A percentile compares a stretch with the other conserved stretches of the same genome.
These are phyloP conservation scores for Monilinia vaccinii-corymbosi DNA, from an alignment of 2,329 filamentous ascomycete genomes.

Conservation along the genomic window DNA sequence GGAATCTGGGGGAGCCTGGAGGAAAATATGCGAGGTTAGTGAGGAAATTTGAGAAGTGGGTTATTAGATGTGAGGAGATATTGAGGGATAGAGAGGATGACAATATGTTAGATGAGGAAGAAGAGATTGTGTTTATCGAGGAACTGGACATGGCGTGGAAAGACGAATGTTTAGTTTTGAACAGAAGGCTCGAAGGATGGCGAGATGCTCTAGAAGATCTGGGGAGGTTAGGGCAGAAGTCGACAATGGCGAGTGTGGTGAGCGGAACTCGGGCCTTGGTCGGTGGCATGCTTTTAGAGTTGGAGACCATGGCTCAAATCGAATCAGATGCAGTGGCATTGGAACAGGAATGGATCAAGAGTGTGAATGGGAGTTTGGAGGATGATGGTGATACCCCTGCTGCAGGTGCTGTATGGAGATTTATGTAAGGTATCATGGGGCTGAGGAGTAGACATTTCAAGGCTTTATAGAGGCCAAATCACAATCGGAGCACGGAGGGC, in stretches of 20 bases:
- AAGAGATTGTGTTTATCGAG: slow-evolving; percentile 40
- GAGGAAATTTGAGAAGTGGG: slow-evolving; percentile 52
- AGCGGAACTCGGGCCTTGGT: slow-evolving; percentile 41
- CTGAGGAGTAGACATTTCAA: neutral
- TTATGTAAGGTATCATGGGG: neutral
- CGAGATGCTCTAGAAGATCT: slow-evolving; percentile 39
- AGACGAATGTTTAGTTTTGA: slow-evolving; percentile 45
- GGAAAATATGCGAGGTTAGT: slow-evolving; percentile 48
- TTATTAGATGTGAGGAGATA: slow-evolving; percentile 38
- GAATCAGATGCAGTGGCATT: slow-evolving; percentile 46
- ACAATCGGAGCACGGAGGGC: neutral
- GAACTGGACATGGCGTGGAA: slow-evolving; percentile 50
- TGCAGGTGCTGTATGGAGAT: slow-evolving; percentile 27
- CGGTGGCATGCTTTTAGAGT: slow-evolving; percentile 51
- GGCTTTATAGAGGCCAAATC: neutral
- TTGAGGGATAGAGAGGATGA: slow-evolving; percentile 34
- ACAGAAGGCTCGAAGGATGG: slow-evolving; percentile 47
- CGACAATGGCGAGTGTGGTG: slow-evolving; percentile 41
- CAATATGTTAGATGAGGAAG: slow-evolving; percentile 24
- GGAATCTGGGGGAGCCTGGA: slow-evolving; percentile 45
- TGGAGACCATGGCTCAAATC: slow-evolving; percentile 52
- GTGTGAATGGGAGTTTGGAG: slow-evolving; percentile 34
- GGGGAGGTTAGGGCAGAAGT: slow-evolving; percentile 28
- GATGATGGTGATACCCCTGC: slow-evolving; percentile 14
- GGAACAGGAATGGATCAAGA: slow-evolving; percentile 51